A percentile compares a stretch with the other conserved stretches of the same genome.
Evolutionary conservation across 2,329 filamentous ascomycete genomes (phyloP).

Genomic region (Diaporthe citriasiana): DNA sequence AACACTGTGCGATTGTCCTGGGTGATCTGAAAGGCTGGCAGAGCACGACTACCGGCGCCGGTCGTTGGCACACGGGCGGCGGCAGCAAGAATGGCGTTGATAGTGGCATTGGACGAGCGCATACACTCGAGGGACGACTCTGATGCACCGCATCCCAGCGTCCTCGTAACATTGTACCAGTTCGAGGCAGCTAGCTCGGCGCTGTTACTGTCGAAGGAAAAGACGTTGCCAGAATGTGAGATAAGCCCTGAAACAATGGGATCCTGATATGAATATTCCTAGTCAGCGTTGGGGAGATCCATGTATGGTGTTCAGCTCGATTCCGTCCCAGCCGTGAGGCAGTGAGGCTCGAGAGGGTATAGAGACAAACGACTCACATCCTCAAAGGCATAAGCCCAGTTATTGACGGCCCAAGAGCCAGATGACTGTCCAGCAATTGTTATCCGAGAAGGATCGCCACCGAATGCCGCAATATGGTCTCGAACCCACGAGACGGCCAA

Average conservation of each 20-base stretch:
- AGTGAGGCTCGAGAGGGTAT: background rate
- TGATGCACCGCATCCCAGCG: conserved; percentile 30
- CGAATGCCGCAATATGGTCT: conserved; percentile 27
- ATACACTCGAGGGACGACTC: conserved; percentile 28
- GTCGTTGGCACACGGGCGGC: conserved; percentile 13
- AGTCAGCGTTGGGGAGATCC: background rate
- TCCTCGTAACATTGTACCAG: conserved; percentile 31
- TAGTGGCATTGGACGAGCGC: conserved; percentile 7
- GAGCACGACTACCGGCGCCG: conserved; percentile 1
- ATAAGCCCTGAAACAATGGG: conserved; percentile 28
- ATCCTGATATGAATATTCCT: background rate
- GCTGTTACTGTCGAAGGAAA: conserved; percentile 17
- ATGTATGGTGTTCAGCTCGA: background rate
- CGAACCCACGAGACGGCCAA: conserved; percentile 34
- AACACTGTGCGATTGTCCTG: conserved; percentile 15
- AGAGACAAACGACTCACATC: background rate
- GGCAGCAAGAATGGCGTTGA: background rate
- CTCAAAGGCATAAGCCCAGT: conserved; percentile 8
- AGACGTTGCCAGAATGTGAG: conserved; percentile 16
- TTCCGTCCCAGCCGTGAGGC: too few species aligned
- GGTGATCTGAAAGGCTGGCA: conserved; percentile 24
- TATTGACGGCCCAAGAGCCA: conserved; percentile 17
- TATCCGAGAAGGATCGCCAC: conserved; percentile 32
- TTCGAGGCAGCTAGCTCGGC: conserved; percentile 11
- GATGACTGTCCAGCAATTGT: conserved; percentile 35